Evolutionary conservation across 2,329 filamentous ascomycete species (phyloP), one percentile per base, ranked within the genome.

Genomic region (Fusarium fracticaudum): DNA sequence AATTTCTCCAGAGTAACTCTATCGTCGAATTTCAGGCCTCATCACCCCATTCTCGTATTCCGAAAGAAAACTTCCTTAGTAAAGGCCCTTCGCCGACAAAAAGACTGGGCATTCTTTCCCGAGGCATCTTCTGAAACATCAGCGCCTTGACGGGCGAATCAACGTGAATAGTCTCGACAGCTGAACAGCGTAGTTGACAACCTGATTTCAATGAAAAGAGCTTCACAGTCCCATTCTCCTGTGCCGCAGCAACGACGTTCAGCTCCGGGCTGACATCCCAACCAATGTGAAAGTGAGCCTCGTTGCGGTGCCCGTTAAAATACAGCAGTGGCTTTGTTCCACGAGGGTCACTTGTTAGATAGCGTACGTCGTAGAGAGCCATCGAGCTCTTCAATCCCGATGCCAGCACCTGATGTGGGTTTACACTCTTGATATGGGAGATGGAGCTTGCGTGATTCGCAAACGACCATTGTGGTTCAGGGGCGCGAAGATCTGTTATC

Each of bases 291-390:
- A 86, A 79, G 48, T 85, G 84, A 1, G 86, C 85, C 1, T 78
- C 77, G 76, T 91, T 92, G 37, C 78, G 76, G 78, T 90, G 90
- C 6, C 79, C 83, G 0, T 83, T 81, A 66, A 91, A 91, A 1
- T 60, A 60, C 14, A 91, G 77, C 5, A 89, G 75, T 0, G 89
- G 85, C 10, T 55, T 69, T 1, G 80, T 76, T 11, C 75, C 71
- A 59, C 77, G 75, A 4, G 73, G 50, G 10, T 67, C 67, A 44
- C 60, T 44, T 47, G 50, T 63, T 29, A 76, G 59, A 72, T 84
- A 89, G 4, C 90, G 88, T 38, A 88, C 69, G 71, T 92, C 90
- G 75, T 90, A 92, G 10, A 91, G 80, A 3, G 83, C 83, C 82
- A 92, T 87, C 60, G 77, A 82, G 76, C 83, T 84, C 38, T 80